Evolutionary conservation across 2,329 filamentous ascomycete species (phyloP), one percentile per base, ranked within the genome.

Genomic region (Paraphoma sp.): DNA sequence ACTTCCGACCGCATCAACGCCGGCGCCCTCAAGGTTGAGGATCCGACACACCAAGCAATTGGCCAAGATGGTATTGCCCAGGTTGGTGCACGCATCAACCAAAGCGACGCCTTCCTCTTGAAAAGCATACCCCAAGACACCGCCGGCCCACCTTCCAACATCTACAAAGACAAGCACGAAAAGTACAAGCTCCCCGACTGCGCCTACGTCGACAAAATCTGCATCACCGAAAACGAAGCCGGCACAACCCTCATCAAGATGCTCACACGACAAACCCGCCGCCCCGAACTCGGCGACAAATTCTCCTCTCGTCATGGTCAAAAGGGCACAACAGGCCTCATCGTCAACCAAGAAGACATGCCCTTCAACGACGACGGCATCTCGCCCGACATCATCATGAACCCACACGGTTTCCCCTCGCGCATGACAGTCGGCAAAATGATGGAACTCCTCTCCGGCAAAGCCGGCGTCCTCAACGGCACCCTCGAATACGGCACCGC

Each of bases 401-500:
- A 99, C 82, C 95, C 96, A 0, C 95, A 99, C 80, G 95, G 95
- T 88, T 99, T 99, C 84, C 95, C 95, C 1, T 98, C 94, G 31
- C 95, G 95, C 77, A 99, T 99, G 95, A 99, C 95, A 51, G 95
- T 99, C 60, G 95, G 95, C 31, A 99, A 99, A 79, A 90, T 99
- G 83, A 86, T 99, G 48, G 95, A 99, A 75, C 91, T 97, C 44
- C 84, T 99, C 14, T 92, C 93, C 0, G 95, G 95, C 63, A 99
- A 99, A 78, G 95, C 95, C 0, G 92, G 93, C 11, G 88, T 99
- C 1, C 78, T 99, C 4, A 86, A 89, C 56, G 95, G 95, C 4
- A 88, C 89, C 7, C 89, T 92, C 59, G 90, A 96, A 70, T 97
- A 97, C 75, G 95, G 96, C 28, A 99, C 86, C 69, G 93, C 79